These are phyloP conservation scores for Crithidia expoeki DNA, from an alignment of 208 protist genomes.

Conservation along the genomic window DNA sequence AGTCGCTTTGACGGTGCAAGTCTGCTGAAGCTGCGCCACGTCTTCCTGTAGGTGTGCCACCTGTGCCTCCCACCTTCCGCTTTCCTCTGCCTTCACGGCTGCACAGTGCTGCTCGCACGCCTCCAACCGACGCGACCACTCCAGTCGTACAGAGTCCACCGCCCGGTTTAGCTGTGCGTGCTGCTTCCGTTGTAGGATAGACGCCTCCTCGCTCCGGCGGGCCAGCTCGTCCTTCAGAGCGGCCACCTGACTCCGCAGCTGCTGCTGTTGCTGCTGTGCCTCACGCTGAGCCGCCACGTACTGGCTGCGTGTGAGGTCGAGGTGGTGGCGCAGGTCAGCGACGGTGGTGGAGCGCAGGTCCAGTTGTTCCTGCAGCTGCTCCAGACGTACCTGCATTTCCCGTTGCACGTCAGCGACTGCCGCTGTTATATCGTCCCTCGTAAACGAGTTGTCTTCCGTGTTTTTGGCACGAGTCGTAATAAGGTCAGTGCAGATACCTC, in stretches of 20 bases:
- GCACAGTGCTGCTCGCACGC: conserved; percentile 13
- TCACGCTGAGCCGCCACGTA: conserved; percentile 30
- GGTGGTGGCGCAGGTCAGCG: conserved; percentile 56
- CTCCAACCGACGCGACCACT: conserved; percentile 24
- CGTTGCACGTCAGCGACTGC: not conserved
- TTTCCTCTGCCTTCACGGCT: not conserved
- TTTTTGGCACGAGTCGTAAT: not conserved
- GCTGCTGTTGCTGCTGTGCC: conserved; percentile 24
- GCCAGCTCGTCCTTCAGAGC: conserved; percentile 84
- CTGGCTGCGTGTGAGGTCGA: conserved; percentile 46
- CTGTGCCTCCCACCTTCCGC: not conserved
- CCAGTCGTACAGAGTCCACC: conserved; percentile 24
- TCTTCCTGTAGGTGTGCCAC: conserved; percentile 11
- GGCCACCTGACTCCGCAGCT: conserved; percentile 49
- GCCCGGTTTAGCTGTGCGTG: conserved; percentile 37
- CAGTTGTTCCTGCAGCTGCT: conserved; percentile 53
- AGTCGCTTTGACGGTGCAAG: conserved; percentile 12
- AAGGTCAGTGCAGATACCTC: conserved; percentile 37
- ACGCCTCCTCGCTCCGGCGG: conserved; percentile 57
- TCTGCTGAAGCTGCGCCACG: conserved; percentile 20
- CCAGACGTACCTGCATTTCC: conserved; percentile 23
- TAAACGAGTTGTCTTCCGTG: not conserved
- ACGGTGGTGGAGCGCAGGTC: conserved; percentile 51
- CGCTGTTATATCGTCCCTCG: not conserved
- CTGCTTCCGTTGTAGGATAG: conserved; percentile 47